Percentiles rank a stretch among this genome's conserved stretches.
Conservation (phyloP, 257 asterid species). For the Scutellaria galericulata region DNA sequence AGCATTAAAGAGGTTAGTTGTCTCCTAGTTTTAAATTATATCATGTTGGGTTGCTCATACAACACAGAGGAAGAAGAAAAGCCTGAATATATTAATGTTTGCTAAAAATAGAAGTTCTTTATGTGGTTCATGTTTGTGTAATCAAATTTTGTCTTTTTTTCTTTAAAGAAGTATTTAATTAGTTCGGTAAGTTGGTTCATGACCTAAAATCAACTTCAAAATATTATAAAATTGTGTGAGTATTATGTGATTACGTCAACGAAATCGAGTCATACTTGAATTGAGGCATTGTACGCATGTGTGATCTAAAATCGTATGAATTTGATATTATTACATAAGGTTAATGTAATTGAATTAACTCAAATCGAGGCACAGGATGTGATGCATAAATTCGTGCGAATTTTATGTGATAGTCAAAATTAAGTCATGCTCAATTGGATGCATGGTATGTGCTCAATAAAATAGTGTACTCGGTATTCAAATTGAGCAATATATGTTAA, state of each 20-base stretch:
- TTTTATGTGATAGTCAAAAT: too few species aligned
- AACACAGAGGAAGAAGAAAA: background rate
- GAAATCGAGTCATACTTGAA: too few species aligned
- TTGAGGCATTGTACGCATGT: too few species aligned
- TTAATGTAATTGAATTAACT: too few species aligned
- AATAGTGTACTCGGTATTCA: too few species aligned
- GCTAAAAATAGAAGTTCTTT: constrained; percentile 15
- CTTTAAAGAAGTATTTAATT: background rate
- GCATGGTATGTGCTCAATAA: too few species aligned
- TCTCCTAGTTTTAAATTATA: constrained; percentile 38
- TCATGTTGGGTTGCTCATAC: constrained; percentile 21
- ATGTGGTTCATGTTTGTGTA: constrained; percentile 18
- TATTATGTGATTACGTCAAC: background rate
- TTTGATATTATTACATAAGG: too few species aligned
- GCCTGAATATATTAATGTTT: background rate
- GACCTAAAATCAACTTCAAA: background rate
- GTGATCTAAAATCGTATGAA: too few species aligned
- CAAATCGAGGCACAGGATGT: too few species aligned
- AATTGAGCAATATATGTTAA: too few species aligned
- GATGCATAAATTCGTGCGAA: too few species aligned
- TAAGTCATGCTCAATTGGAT: too few species aligned
- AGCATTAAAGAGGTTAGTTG: constrained; percentile 52
- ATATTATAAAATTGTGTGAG: background rate
- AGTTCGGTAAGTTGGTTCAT: background rate
- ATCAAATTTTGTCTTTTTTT: background rate